phyloP scores from a whole-genome alignment of 1,284 basidiomycete genomes.

The Wallemia mellicola region DNA sequence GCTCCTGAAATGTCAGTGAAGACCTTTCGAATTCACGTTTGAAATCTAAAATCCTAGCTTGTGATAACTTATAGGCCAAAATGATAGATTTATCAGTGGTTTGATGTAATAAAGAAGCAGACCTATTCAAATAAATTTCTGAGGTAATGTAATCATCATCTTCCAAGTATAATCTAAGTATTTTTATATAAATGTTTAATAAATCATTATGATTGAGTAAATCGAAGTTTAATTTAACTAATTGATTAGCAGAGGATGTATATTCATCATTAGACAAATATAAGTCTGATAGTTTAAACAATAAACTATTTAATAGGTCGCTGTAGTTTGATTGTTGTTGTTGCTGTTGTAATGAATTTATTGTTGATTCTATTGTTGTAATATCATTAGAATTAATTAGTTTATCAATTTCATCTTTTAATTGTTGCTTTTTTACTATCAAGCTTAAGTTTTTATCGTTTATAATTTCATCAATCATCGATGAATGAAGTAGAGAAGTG shows the following conservation, averaged over 20 bases:
- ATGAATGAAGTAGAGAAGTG: background rate
- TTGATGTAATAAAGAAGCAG: slow-evolving; percentile 57
- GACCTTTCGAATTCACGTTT: slow-evolving; percentile 76
- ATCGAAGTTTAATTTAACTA: background rate
- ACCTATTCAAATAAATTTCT: slow-evolving; percentile 84
- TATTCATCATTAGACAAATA: background rate
- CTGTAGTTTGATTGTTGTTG: too few species aligned
- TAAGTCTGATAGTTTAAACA: background rate
- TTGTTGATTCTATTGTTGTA: too few species aligned
- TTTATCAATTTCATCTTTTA: too few species aligned
- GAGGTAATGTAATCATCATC: slow-evolving; percentile 80
- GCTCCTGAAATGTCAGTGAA: slow-evolving; percentile 74
- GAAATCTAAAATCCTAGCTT: slow-evolving; percentile 78
- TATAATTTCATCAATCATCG: background rate
- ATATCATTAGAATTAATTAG: too few species aligned
- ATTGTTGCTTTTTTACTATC: too few species aligned
- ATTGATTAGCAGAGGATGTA: background rate
- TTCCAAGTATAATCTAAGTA: slow-evolving; percentile 78
- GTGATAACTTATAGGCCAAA: slow-evolving; percentile 55
- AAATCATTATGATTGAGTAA: background rate
- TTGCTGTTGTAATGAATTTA: too few species aligned
- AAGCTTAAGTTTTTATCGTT: too few species aligned
- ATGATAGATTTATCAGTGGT: slow-evolving; percentile 42
- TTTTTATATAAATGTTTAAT: slow-evolving; percentile 43
- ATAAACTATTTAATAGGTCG: background rate